Percentiles rank a stretch among this genome's conserved stretches.
These are phyloP conservation scores for Dioscorea cayenensis DNA, from an alignment of 116 monocot genomes.

Conservation along the genomic window DNA sequence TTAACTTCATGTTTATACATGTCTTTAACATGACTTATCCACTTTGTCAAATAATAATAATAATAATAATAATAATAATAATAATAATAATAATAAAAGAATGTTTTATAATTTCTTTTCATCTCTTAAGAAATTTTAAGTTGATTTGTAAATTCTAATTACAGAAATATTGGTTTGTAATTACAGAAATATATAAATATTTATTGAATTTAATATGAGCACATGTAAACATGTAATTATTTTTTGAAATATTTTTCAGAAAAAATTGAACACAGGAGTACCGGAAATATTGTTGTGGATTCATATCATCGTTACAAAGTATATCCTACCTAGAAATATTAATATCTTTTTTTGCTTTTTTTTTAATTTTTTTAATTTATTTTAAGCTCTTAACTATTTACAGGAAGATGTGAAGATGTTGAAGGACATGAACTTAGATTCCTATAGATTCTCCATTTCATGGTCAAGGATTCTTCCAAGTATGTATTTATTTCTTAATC, in stretches of 20 bases:
- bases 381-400: neutral
- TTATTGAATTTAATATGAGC: no score
- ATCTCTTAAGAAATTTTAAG: no score
- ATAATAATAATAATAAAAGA: no score
- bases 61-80: no score
- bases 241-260: neutral
- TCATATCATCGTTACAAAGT: neutral
- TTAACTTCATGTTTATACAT: no score
- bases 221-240: no score
- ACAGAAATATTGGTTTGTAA: no score
- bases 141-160: no score
- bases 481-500: neutral
- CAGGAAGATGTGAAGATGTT: neutral
- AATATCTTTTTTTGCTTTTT: neutral
- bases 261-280: neutral
- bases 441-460: slow-evolving; percentile 8
- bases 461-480: slow-evolving; percentile 2
- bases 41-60: no score
- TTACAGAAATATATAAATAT: no score
- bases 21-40: no score
- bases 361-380: neutral
- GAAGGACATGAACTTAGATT: slow-evolving; percentile 1
- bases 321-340: neutral
- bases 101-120: no score
- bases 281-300: neutral